Evolutionary conservation across 73 alveolate species (phyloP).

Genomic region (Tetrahymena elliotti): DNA sequence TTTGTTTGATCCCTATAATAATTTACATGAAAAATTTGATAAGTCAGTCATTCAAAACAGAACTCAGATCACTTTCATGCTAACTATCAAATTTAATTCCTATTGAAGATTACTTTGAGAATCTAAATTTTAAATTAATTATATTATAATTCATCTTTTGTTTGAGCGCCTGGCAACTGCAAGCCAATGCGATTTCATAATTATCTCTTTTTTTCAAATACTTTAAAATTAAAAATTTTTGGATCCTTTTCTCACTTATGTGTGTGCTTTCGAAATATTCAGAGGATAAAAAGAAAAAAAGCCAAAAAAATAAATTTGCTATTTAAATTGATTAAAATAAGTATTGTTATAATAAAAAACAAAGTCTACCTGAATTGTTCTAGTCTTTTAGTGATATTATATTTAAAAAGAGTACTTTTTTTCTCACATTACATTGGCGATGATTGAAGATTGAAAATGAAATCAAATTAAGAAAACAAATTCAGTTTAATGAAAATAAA

Average conservation of each 20-base stretch:
- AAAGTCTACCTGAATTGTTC: neutral
- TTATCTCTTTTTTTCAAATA: neutral
- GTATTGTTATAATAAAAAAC: neutral
- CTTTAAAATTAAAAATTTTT: too few relatives aligned
- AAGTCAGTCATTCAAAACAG: neutral
- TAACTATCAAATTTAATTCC: neutral
- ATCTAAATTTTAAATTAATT: neutral
- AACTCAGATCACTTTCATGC: neutral
- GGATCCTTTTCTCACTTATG: too few relatives aligned
- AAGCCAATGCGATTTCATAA: too few relatives aligned
- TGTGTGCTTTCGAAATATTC: neutral
- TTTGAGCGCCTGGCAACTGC: neutral
- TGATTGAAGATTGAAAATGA: neutral
- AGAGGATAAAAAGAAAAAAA: neutral
- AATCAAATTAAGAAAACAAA: neutral
- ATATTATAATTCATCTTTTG: neutral
- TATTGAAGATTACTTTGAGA: neutral
- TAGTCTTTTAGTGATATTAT: neutral
- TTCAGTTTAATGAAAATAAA: neutral
- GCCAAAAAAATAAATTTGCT: neutral
- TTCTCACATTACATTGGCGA: neutral
- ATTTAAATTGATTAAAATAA: too few relatives aligned
- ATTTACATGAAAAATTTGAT: too few relatives aligned
- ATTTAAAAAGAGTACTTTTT: too few relatives aligned
- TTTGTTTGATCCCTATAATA: too few relatives aligned